Evolutionary conservation across 2,329 filamentous ascomycete genomes (phyloP).

Genomic region (Cadophora gregata): DNA sequence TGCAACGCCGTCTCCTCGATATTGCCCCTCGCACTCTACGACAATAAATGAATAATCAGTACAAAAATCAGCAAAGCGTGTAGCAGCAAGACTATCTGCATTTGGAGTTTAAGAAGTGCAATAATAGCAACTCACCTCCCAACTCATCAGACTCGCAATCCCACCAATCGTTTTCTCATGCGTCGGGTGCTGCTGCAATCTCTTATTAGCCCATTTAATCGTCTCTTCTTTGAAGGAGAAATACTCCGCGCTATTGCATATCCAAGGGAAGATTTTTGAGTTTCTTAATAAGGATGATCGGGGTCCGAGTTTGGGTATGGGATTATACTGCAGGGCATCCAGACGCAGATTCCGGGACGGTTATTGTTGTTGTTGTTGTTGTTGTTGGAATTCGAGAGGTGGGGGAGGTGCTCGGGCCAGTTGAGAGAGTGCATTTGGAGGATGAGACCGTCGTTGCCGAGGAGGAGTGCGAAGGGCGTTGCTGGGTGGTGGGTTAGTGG

Average conservation of each 20-base stretch:
- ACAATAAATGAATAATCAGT: background rate
- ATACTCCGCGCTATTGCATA: slow-evolving; percentile 10
- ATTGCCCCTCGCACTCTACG: slow-evolving; percentile 10
- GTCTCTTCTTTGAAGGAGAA: slow-evolving; percentile 6
- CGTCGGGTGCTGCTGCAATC: background rate
- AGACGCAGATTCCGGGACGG: background rate
- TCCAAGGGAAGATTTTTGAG: slow-evolving; percentile 12
- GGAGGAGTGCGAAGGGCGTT: slow-evolving; percentile 5
- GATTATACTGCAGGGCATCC: slow-evolving; percentile 6
- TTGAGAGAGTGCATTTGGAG: background rate
- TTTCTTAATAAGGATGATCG: background rate
- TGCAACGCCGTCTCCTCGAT: background rate
- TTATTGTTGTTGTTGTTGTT: too few species aligned
- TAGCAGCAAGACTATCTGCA: too few species aligned
- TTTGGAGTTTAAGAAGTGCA: too few species aligned
- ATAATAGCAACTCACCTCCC: slow-evolving; percentile 4
- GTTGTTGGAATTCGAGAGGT: too few species aligned
- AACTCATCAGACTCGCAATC: slow-evolving; percentile 16
- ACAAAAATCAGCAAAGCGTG: too few species aligned
- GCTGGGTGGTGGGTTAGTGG: background rate
- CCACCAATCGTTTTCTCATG: slow-evolving; percentile 10
- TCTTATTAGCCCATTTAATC: slow-evolving; percentile 9
- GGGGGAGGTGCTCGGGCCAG: slow-evolving; percentile 13
- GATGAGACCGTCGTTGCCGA: background rate
- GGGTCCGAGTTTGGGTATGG: background rate